Evolutionary conservation across 2,329 filamentous ascomycete species (phyloP).

Genomic region (Plectosphaerella sp.): DNA sequence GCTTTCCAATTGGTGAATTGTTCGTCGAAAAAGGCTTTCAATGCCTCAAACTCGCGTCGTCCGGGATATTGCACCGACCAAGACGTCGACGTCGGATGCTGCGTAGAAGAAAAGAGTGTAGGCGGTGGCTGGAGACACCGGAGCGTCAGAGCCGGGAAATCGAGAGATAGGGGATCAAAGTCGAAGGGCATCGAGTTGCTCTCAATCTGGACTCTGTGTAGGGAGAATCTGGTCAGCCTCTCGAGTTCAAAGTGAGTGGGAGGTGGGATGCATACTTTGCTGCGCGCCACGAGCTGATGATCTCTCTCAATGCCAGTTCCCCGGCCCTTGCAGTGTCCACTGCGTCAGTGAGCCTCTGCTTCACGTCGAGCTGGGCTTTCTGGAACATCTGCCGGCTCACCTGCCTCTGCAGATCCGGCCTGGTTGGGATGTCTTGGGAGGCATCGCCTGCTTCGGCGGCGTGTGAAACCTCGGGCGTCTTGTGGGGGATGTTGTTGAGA

Average conservation of each 20-base stretch:
- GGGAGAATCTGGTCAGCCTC: slow-evolving; percentile 4
- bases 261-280: slow-evolving; percentile 61
- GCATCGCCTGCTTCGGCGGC: slow-evolving; percentile 20
- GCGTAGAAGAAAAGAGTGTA: slow-evolving; percentile 76
- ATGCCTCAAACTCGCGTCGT: slow-evolving; percentile 66
- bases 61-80: slow-evolving; percentile 79
- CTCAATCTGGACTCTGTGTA: slow-evolving; percentile 48
- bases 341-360: slow-evolving; percentile 62
- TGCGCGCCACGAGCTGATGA: slow-evolving; percentile 75
- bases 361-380: slow-evolving; percentile 60
- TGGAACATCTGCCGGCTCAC: slow-evolving; percentile 48
- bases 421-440: slow-evolving; percentile 28
- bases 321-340: slow-evolving; percentile 77
- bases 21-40: slow-evolving; percentile 62
- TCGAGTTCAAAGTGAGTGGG: not conserved
- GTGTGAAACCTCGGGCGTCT: slow-evolving; percentile 18
- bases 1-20: slow-evolving; percentile 64
- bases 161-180: slow-evolving; percentile 80
- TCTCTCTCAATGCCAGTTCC: slow-evolving; percentile 78
- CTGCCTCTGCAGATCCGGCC: slow-evolving; percentile 31
- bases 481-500: slow-evolving; percentile 65
- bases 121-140: slow-evolving; percentile 76
- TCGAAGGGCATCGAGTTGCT: slow-evolving; percentile 59
- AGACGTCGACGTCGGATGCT: slow-evolving; percentile 71
- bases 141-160: slow-evolving; percentile 80